Percentiles rank a stretch among this genome's conserved stretches.
Conservation (phyloP, 345 rosid genomes). For the Brassica incana region DNA sequence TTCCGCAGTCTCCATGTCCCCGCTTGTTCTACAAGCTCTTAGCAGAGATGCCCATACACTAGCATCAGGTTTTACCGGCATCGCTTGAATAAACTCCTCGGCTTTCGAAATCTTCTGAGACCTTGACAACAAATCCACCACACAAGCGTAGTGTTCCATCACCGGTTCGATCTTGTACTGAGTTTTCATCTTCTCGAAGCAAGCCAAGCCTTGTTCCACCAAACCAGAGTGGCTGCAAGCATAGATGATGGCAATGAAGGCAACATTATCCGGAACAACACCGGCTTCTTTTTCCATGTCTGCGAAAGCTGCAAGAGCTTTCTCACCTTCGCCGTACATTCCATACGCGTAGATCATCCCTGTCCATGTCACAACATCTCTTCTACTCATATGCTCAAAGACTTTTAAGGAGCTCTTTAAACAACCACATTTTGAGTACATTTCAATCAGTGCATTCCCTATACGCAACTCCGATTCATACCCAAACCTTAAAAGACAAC, state of each 20-base stretch:
- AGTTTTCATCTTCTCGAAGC: constrained; percentile 53
- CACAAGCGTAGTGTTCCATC: constrained; percentile 57
- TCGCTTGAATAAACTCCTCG: constrained; percentile 49
- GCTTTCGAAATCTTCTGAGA: constrained; percentile 48
- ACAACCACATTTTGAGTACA: constrained; percentile 73
- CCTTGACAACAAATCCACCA: constrained; percentile 57
- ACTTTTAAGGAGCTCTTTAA: constrained; percentile 43
- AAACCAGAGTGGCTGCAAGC: constrained; percentile 85
- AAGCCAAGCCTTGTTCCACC: constrained; percentile 63
- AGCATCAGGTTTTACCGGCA: constrained; percentile 59
- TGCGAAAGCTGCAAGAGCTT: constrained; percentile 51
- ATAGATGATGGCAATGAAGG: constrained; percentile 56
- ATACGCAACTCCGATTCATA: constrained; percentile 46
- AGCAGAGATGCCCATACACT: constrained; percentile 65
- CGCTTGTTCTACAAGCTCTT: constrained; percentile 54
- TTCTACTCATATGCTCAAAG: constrained; percentile 51
- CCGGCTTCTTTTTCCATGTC: constrained; percentile 54
- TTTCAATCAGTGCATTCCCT: constrained; percentile 66
- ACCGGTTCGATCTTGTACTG: constrained; percentile 47
- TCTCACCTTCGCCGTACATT: constrained; percentile 62
- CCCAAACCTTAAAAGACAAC: constrained; percentile 52
- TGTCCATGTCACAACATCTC: constrained; percentile 80
- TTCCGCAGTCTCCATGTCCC: constrained; percentile 47
- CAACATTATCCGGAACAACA: constrained; percentile 53
- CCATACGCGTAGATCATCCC: constrained; percentile 62